Conservation (phyloP, 371 early-diverging fungal genomes). For the Batrachochytrium dendrobatidis region DNA sequence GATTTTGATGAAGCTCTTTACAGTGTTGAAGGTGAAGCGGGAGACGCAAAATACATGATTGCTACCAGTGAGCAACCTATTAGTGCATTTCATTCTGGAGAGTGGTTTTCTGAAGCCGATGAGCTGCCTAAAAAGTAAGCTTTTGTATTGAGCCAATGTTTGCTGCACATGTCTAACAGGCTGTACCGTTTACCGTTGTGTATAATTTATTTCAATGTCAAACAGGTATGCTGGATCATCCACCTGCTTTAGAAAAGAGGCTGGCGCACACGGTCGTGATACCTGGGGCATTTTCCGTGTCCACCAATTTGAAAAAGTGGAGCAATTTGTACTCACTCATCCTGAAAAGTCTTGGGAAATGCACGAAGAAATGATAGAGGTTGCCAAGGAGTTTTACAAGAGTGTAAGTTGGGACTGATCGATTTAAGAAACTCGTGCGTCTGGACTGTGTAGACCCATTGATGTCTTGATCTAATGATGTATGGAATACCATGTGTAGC, state of each 20-base stretch:
- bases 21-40: constrained; percentile 76
- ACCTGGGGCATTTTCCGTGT: constrained; percentile 99
- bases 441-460: too few species aligned
- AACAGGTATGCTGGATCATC: constrained; percentile 89
- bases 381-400: constrained; percentile 96
- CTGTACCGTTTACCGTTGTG: neutral
- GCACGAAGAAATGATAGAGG: constrained; percentile 95
- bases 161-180: neutral
- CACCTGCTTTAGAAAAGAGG: constrained; percentile 99
- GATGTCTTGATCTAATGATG: too few species aligned
- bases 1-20: constrained; percentile 99
- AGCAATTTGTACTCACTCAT: constrained; percentile 97
- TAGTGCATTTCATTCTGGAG: constrained; percentile 91
- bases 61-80: constrained; percentile 99
- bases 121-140: constrained; percentile 84
- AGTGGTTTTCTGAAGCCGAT: constrained; percentile 93
- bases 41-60: constrained; percentile 96
- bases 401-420: constrained; percentile 56
- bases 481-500: constrained; percentile 20
- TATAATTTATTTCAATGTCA: neutral
- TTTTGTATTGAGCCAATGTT: neutral
- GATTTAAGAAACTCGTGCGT: too few species aligned
- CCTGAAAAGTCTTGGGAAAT: constrained; percentile 97
- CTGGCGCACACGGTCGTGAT: constrained; percentile 99
- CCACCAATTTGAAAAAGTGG: constrained; percentile 99